Base-by-base conservation (phyloP, 257 asterid genomes). In the Nemophila menziesii region DNA sequence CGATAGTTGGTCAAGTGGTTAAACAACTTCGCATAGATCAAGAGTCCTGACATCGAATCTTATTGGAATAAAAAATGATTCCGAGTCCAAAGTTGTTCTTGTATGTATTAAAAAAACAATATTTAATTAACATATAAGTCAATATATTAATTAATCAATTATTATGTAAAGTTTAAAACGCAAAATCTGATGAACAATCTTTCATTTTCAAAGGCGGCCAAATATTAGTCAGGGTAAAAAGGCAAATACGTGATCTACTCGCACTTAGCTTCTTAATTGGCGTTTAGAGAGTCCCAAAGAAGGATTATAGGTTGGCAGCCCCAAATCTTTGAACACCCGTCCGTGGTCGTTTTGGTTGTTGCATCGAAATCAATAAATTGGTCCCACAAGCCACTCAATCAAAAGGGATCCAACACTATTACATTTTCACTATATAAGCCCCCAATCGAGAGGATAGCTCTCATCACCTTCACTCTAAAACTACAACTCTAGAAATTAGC, bases 381-480 rank as follows among this genome's bases (percentile, higher is more conserved):
- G 41, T 52, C 77, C 66, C 65, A 59, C 65, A 16, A 0, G 36
- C 43, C 73, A 70, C 73, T 53, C 2, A 54, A 29, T 16, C n/a
- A 19, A 23, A 16, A 17, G 20, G 33, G 52, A 53, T 20, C 21
- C 17, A 20, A n/a, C 40, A 40, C 40, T 43, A 39, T 5, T 23
- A 10, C 39, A 19, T 43, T 20, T 2, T 44, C 57, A 24, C 68
- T 75, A 75, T 71, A 75, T 58, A 62, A 57, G 19, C 57, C 55
- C 55, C 44, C 53, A 48, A 7, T 0, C 26, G 20, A 16, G 7
- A 16, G 11, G 5, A 13, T 40, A 41, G 36, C 0, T 6, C 20
- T 26, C 63, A 33, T 33, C 64, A 29, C 15, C 16, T 23, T 49
- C 51, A 13, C 17, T 26, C 2, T 9, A 16, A 16, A 49, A 39